A percentile compares a stretch with the other conserved stretches of the same genome.
Conservation (phyloP, 2,329 filamentous ascomycete genomes). For the Piedraia hortae region DNA sequence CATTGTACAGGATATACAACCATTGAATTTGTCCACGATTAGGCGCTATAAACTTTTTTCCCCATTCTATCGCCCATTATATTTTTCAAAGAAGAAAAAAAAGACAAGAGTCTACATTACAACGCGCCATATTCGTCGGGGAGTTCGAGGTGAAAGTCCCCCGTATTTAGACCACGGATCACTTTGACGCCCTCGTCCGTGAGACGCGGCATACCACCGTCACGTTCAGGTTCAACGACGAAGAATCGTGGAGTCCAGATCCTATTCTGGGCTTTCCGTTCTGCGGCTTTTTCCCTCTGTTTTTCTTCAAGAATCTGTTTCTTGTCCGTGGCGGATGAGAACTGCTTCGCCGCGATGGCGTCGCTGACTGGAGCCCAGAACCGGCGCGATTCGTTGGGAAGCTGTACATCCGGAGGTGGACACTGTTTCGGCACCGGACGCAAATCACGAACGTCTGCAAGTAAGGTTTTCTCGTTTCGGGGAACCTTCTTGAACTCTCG, state of each 20-base stretch:
- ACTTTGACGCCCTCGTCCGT: slow-evolving; percentile 32
- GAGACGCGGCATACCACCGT: slow-evolving; percentile 30
- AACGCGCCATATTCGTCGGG: slow-evolving; percentile 16
- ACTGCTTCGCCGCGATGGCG: slow-evolving; percentile 64
- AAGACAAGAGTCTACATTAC: too few relatives aligned
- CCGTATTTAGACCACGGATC: slow-evolving; percentile 27
- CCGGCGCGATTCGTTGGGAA: slow-evolving; percentile 66
- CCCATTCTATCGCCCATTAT: too few relatives aligned
- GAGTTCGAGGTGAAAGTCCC: slow-evolving; percentile 21
- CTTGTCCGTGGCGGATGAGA: slow-evolving; percentile 50
- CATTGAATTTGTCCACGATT: background rate
- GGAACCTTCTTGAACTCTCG: slow-evolving; percentile 18
- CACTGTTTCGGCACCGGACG: slow-evolving; percentile 50
- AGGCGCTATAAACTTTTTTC: background rate
- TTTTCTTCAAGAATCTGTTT: slow-evolving; percentile 82
- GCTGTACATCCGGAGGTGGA: slow-evolving; percentile 50
- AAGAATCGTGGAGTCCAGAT: slow-evolving; percentile 82
- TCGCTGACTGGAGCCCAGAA: slow-evolving; percentile 75
- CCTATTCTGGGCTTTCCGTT: slow-evolving; percentile 40
- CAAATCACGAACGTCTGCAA: slow-evolving; percentile 74
- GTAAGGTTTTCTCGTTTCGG: slow-evolving; percentile 33
- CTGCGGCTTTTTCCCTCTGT: slow-evolving; percentile 60
- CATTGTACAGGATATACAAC: background rate
- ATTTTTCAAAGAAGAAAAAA: too few relatives aligned
- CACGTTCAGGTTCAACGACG: slow-evolving; percentile 28